phyloP scores from a whole-genome alignment of 2,329 filamentous ascomycete species.

The Fusarium goolgardi region DNA sequence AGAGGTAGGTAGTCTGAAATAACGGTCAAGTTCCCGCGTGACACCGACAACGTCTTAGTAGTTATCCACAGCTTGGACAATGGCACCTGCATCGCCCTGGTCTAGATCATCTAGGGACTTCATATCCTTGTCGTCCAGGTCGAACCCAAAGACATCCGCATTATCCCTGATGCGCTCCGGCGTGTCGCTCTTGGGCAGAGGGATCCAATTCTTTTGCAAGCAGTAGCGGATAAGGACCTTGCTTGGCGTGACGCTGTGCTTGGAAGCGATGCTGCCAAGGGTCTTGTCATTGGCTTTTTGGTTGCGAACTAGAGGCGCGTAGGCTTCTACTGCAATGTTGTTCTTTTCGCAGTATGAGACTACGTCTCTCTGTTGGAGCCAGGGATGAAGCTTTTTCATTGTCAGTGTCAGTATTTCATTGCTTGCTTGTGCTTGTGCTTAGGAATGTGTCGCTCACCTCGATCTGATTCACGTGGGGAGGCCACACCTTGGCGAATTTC shows the following conservation, averaged over 20 bases:
- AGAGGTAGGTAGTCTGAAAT: not conserved
- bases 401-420: slow-evolving; percentile 54
- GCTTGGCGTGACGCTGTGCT: slow-evolving; percentile 67
- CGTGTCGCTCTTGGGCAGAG: slow-evolving; percentile 73
- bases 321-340: slow-evolving; percentile 66
- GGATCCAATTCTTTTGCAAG: slow-evolving; percentile 74
- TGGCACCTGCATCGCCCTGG: slow-evolving; percentile 39
- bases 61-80: slow-evolving; percentile 40
- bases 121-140: slow-evolving; percentile 68
- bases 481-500: slow-evolving; percentile 70
- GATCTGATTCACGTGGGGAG: slow-evolving; percentile 76
- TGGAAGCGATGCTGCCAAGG: slow-evolving; percentile 66
- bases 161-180: slow-evolving; percentile 69
- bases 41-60: slow-evolving; percentile 3
- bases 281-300: slow-evolving; percentile 62
- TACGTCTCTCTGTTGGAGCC: slow-evolving; percentile 64
- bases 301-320: slow-evolving; percentile 51
- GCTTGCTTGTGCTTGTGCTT: slow-evolving; percentile 1
- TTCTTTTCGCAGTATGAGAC: slow-evolving; percentile 75
- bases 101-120: slow-evolving; percentile 43
- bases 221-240: slow-evolving; percentile 76
- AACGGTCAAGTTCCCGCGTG: not conserved
- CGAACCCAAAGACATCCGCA: slow-evolving; percentile 69
- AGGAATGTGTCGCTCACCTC: slow-evolving; percentile 60
- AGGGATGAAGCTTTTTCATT: slow-evolving; percentile 74